Evolutionary conservation across 2,329 filamentous ascomycete species (phyloP), one percentile per base, ranked within the genome.

Genomic region (Calonectria pteridis): DNA sequence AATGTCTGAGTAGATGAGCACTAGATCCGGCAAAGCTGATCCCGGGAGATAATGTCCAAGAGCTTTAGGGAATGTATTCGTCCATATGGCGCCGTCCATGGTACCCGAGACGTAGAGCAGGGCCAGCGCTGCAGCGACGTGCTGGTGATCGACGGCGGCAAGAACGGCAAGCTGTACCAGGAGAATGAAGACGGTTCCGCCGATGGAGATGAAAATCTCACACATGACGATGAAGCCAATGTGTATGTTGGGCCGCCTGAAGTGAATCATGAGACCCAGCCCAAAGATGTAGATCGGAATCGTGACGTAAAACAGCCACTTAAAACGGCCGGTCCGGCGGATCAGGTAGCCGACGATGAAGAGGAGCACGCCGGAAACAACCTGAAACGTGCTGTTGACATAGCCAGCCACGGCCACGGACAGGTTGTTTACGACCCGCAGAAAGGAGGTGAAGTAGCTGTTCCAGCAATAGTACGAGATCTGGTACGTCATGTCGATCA

Each of bases 241-340:
- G 18, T 85, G 84, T 67, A 81, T 82, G 49, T 85, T 83, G 5
- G 76, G 75, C 5, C 53, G 53, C 13, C 77, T 71, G 75, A 79
- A 78, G 67, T 78, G 69, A 50, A 77, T 77, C 76, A 78, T 69
- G 9, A 91, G 82, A 6, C 88, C 84, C 2, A 89, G 82, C 0
- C 88, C 89, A 6, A 87, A 80, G 37, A 90, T 87, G 76, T 88
- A 90, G 5, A 91, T 75, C 1, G 89, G 89, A 2, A 90, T 83
- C 7, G 85, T 87, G 55, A 89, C 85, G 75, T 82, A 72, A 33
- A 74, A 88, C 4, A 89, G 82, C 23, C 86, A 84, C 80, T 89
- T 89, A 83, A 89, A 90, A 50, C 85, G 85, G 23, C 86, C 87
- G 3, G 86, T 88, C 43, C 76, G 82, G 64, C 86, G 86, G 75